These are phyloP conservation scores for Calonectria pauciramosa DNA, from an alignment of 2,329 filamentous ascomycete genomes.

Conservation along the genomic window DNA sequence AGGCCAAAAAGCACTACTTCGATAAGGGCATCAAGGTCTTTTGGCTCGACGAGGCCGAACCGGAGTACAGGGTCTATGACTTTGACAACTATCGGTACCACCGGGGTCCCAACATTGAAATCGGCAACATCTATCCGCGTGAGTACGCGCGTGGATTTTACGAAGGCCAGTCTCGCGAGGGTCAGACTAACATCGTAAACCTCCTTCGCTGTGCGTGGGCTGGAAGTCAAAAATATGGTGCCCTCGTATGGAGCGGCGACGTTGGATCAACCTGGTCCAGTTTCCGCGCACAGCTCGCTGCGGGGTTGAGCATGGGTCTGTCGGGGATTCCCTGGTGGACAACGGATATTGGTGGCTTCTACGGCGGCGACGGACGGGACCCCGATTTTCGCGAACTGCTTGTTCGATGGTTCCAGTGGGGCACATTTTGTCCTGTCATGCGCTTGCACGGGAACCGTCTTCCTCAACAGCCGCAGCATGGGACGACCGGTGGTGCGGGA, in stretches of 20 bases:
- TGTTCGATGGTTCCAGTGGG: slow-evolving; percentile 79
- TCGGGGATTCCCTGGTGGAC: slow-evolving; percentile 78
- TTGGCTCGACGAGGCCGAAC: slow-evolving; percentile 79
- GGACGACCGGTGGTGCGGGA: slow-evolving; percentile 53
- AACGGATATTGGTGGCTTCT: slow-evolving; percentile 79
- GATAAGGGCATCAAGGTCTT: slow-evolving; percentile 73
- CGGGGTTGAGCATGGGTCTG: slow-evolving; percentile 76
- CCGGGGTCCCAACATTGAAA: slow-evolving; percentile 51
- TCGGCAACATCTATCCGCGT: slow-evolving; percentile 73
- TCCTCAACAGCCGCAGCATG: slow-evolving; percentile 59
- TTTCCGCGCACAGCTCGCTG: slow-evolving; percentile 71
- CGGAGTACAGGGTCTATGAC: slow-evolving; percentile 75
- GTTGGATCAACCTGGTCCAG: slow-evolving; percentile 74
- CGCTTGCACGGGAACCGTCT: slow-evolving; percentile 76
- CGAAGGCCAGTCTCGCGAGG: slow-evolving; percentile 67
- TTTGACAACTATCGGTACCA: slow-evolving; percentile 72
- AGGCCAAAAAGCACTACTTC: slow-evolving; percentile 72
- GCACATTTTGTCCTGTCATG: slow-evolving; percentile 76
- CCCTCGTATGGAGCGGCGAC: slow-evolving; percentile 77
- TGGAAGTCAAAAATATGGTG: slow-evolving; percentile 72
- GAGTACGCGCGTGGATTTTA: slow-evolving; percentile 73
- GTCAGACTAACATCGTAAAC: slow-evolving; percentile 71
- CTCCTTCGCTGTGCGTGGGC: slow-evolving; percentile 65
- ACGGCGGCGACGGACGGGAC: slow-evolving; percentile 72
- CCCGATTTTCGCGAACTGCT: slow-evolving; percentile 72